These are phyloP conservation scores for Plasmodium relictum DNA, from an alignment of 169 alveolate genomes.

Conservation along the genomic window DNA sequence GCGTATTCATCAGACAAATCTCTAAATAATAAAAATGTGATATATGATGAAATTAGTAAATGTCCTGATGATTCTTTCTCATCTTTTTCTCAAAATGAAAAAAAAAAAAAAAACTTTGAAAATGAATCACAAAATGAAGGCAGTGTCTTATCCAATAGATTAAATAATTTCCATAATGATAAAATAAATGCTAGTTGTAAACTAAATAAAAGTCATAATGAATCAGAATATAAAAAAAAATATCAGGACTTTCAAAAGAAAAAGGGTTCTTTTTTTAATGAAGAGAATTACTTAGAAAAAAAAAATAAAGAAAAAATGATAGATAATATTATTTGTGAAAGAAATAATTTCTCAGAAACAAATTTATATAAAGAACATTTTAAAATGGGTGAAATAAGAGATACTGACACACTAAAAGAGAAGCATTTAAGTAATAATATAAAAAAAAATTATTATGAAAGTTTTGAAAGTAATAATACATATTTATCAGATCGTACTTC, in stretches of 20 bases:
- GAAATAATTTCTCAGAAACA: conserved; percentile 5
- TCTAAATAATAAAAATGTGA: neutral
- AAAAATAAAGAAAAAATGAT: neutral
- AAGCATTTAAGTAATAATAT: neutral
- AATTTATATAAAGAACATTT: conserved; percentile 16
- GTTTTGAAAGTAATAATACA: neutral
- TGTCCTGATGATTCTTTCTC: neutral
- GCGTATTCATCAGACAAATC: neutral
- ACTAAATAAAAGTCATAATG: neutral
- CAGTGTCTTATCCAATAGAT: neutral
- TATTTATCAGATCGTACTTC: too few relatives aligned
- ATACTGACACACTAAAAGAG: neutral
- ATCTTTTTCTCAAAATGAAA: neutral
- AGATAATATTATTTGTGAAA: neutral
- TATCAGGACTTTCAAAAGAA: too few relatives aligned
- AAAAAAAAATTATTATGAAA: neutral
- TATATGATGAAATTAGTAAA: neutral
- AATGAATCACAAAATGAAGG: neutral
- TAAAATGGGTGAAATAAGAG: neutral
- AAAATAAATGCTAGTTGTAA: neutral
- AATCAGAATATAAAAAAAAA: conserved; percentile 1
- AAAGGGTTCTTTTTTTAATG: too few relatives aligned
- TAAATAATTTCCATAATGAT: neutral
- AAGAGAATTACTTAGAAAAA: too few relatives aligned
- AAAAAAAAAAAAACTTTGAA: neutral